Conservation (phyloP, 2,329 filamentous ascomycete species). For the Apiospora saccharicola region DNA sequence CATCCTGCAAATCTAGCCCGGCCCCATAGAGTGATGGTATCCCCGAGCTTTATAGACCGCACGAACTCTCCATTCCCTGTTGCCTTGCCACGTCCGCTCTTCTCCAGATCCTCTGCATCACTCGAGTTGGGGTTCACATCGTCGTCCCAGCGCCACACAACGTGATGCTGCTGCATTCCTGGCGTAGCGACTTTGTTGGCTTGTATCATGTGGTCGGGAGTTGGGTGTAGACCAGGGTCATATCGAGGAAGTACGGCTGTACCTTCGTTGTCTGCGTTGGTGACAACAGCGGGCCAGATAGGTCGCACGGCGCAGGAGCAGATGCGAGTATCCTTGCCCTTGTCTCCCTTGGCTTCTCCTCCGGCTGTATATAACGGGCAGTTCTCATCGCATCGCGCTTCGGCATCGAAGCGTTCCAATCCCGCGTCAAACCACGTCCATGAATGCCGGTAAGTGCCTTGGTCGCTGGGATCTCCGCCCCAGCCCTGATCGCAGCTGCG, state of each 20-base stretch:
- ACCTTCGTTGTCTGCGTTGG: slow-evolving; percentile 26
- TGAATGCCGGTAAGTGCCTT: slow-evolving; percentile 54
- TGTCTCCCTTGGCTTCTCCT: not conserved
- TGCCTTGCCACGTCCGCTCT: slow-evolving; percentile 56
- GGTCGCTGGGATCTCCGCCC: slow-evolving; percentile 44
- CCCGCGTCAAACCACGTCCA: slow-evolving; percentile 72
- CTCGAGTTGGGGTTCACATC: slow-evolving; percentile 52
- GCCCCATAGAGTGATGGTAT: slow-evolving; percentile 68
- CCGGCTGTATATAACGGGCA: slow-evolving; percentile 28
- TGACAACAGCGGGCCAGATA: slow-evolving; percentile 37
- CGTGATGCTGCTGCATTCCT: slow-evolving; percentile 48
- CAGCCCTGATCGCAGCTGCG: slow-evolving; percentile 67
- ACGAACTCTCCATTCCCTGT: slow-evolving; percentile 65
- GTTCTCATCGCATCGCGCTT: slow-evolving; percentile 35
- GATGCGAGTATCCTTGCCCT: slow-evolving; percentile 24
- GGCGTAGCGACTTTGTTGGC: slow-evolving; percentile 50
- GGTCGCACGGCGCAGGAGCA: slow-evolving; percentile 41
- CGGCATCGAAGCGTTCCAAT: slow-evolving; percentile 60
- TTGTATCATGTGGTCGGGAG: slow-evolving; percentile 54
- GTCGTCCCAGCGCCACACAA: slow-evolving; percentile 64
- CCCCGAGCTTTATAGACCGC: slow-evolving; percentile 62
- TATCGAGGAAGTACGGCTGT: slow-evolving; percentile 38
- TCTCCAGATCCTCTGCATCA: slow-evolving; percentile 47
- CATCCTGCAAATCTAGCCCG: slow-evolving; percentile 64
- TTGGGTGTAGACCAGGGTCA: slow-evolving; percentile 46